Base-by-base conservation (phyloP, 768 basidiomycete species). In the Neoboletus magnificus region DNA sequence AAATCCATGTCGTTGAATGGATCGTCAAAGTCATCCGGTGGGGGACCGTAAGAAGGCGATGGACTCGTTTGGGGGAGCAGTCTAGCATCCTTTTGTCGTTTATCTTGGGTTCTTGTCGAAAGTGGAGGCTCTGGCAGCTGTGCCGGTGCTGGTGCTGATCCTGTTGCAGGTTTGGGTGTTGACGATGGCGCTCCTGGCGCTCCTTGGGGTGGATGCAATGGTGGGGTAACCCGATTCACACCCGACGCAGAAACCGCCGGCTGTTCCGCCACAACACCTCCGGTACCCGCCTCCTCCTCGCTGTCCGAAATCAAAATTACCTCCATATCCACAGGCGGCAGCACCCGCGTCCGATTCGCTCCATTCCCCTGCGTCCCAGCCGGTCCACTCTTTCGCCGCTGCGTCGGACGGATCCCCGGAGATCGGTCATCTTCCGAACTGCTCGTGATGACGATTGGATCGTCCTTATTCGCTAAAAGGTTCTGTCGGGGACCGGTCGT, bases 281-380 rank as follows among this genome's bases (percentile, higher is more conserved):
- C 22, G 23, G 42, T 40, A 12, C 18, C 45, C 27, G 12, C 1
- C 11, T 60, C 63, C 4, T 61, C 57, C 0, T 71, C 69, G 18
- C 67, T 72, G 20, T 72, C 71, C 12, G 52, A 48, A n/a, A 72
- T 51, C 12, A 57, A 61, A n/a, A 71, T 71, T 18, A 72, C 67
- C 30, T 71, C 71, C 8, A 11, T 59, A 5, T 56, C 23, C n/a
- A 7, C 2, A 20, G 60, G 60, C 1, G 58, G 66, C 25, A 57
- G 59, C 0, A 0, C 42, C 4, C 39, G 32, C 33, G 2, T 44
- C 40, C 58, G 33, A 18, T 39, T 46, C 33, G 30, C 18, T n/a
- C 8, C 25, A 22, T 23, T 40, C 23, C 47, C 44, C 36, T 55
- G 60, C 8, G 32, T 45, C 40, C 48, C 42, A 7, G 23, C 15